Evolutionary conservation across 495 filamentous ascomycete genomes (phyloP), one percentile per base, ranked within the genome.

Genomic region (Umbilicaria muhlenbergii): DNA sequence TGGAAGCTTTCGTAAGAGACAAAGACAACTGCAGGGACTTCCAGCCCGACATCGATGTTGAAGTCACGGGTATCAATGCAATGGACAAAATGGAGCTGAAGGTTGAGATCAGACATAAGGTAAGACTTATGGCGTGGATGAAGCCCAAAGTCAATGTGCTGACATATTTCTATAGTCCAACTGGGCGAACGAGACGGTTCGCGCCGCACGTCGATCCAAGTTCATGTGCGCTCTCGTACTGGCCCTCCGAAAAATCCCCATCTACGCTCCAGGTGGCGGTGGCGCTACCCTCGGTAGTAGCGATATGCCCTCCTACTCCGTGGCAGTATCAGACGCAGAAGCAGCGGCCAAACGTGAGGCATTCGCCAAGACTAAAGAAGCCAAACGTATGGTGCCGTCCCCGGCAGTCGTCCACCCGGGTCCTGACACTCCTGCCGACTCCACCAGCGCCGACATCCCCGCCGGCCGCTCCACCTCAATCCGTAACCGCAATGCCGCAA

Each of bases 221-320:
- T 94, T 98, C 66, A 91, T 96, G 77, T 94, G 87, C 54, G 91
- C 91, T 3, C 69, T 98, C 34, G 79, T 93, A 6, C 64, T 86
- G 10, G 88, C 91, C 8, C 67, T 95, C 32, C 81, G 83, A 60
- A 81, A 78, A 59, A 73, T 98, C 13, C 86, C 85, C 4, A 92
- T 98, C 55, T 78, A 88, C 51, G 76, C 62, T 18, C 87, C 89
- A 46, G 87, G 83, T 21, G 83, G 74, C 32, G 83, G 79, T 36
- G 68, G 67, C 46, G 76, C 83, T 28, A 50, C 70, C 15, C 62
- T 86, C 0, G 85, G 85, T 15, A 78, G 75, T 31, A 69, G 71
- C 11, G 69, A 65, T 16, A 83, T 86, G 53, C 85, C 85, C 0
- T 60, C 67, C 5, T 92, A 86, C 59, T 74, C 73, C 32, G 85